Conservation (phyloP, 2,329 filamentous ascomycete species). For the Rhynchosporium graminicola region DNA sequence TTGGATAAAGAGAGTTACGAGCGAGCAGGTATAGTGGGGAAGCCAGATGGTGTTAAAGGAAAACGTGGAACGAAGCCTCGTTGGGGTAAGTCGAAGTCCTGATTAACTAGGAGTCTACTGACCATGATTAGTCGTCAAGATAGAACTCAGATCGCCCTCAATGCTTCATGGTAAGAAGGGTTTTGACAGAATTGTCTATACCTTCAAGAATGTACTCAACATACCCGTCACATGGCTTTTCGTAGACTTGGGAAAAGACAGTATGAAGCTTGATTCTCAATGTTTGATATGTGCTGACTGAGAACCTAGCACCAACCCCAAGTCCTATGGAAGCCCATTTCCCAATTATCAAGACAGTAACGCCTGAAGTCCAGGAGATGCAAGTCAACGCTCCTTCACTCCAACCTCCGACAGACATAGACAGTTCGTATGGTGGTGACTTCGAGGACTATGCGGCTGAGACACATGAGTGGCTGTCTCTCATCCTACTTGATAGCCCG, state of each 20-base stretch:
- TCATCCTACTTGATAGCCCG: slow-evolving; percentile 67
- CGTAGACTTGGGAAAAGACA: slow-evolving; percentile 56
- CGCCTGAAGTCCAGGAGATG: slow-evolving; percentile 36
- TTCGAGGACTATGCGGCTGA: slow-evolving; percentile 65
- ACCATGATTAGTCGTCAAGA: slow-evolving; percentile 65
- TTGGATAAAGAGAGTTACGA: slow-evolving; percentile 83
- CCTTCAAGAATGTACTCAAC: slow-evolving; percentile 67
- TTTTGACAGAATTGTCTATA: slow-evolving; percentile 38
- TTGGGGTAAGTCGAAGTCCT: slow-evolving; percentile 60
- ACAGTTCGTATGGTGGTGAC: slow-evolving; percentile 46
- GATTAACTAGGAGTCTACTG: slow-evolving; percentile 18
- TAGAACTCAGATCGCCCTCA: slow-evolving; percentile 70
- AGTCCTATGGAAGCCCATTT: slow-evolving; percentile 51
- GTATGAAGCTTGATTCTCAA: slow-evolving; percentile 42
- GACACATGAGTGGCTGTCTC: slow-evolving; percentile 72
- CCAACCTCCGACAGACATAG: slow-evolving; percentile 36
- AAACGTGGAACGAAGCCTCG: slow-evolving; percentile 63
- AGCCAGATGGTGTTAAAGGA: slow-evolving; percentile 61
- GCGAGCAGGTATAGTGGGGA: slow-evolving; percentile 75
- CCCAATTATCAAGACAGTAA: slow-evolving; percentile 47
- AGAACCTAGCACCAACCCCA: slow-evolving; percentile 45
- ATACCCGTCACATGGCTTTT: slow-evolving; percentile 76
- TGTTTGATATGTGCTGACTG: slow-evolving; percentile 18
- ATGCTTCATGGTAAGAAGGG: slow-evolving; percentile 61
- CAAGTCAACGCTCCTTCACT: slow-evolving; percentile 36